Conservation (phyloP, 768 basidiomycete genomes). For the Suillus clintonianus region DNA sequence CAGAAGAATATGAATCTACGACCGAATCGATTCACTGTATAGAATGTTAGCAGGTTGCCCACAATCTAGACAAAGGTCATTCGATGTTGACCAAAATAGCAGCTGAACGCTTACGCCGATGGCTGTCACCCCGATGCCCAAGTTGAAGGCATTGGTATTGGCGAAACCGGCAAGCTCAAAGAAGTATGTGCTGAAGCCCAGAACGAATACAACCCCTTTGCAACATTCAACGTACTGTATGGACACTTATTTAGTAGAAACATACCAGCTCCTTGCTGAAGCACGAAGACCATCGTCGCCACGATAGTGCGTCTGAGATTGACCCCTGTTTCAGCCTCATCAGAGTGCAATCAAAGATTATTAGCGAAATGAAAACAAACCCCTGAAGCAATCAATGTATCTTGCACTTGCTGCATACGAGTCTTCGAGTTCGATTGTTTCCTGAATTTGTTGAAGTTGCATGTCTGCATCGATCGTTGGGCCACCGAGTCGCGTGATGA, state of each 20-base stretch:
- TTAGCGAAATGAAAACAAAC: conserved; percentile 8
- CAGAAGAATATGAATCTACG: conserved; percentile 30
- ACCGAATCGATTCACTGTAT: conserved; percentile 22
- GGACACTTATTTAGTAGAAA: neutral
- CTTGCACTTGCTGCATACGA: conserved; percentile 25
- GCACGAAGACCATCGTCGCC: conserved; percentile 33
- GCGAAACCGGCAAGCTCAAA: conserved; percentile 38
- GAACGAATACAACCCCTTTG: conserved; percentile 27
- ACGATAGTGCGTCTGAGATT: conserved; percentile 27
- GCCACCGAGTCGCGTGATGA: conserved; percentile 21
- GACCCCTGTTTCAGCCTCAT: conserved; percentile 12
- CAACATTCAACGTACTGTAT: neutral
- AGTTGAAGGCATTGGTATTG: conserved; percentile 29
- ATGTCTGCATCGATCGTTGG: conserved; percentile 23
- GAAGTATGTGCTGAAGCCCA: conserved; percentile 35
- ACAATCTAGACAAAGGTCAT: conserved; percentile 14
- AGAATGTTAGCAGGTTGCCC: conserved; percentile 28
- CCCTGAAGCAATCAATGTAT: conserved; percentile 35
- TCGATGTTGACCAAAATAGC: neutral
- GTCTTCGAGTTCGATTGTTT: conserved; percentile 33
- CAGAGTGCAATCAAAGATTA: neutral
- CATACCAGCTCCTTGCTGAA: conserved; percentile 27
- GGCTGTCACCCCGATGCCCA: conserved; percentile 30
- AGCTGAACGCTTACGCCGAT: conserved; percentile 21
- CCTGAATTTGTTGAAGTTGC: conserved; percentile 23